These are phyloP conservation scores for Schwanniomyces pseudopolymorphus DNA, from an alignment of 805 yeast genomes.

Conservation along the genomic window DNA sequence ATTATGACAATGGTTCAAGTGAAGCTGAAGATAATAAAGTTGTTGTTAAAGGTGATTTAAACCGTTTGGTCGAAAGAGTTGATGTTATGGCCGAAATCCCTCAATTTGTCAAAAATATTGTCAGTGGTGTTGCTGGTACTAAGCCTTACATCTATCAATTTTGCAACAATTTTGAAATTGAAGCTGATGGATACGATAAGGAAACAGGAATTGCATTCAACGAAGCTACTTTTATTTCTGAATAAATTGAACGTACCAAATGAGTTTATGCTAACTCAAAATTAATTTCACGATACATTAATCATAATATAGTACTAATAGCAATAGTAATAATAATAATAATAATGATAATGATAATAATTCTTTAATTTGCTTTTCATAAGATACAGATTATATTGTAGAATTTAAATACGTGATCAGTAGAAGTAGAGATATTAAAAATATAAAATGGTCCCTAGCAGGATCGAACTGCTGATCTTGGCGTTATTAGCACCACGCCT, in stretches of 20 bases:
- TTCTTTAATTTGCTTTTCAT: background rate
- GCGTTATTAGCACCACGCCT: constrained; percentile 56
- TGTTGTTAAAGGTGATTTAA: constrained; percentile 58
- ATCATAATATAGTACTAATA: constrained; percentile 1
- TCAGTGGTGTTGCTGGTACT: constrained; percentile 92
- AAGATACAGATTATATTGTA: background rate
- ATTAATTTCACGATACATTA: background rate
- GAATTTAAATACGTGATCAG: background rate
- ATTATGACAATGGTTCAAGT: constrained; percentile 42
- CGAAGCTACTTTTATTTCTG: constrained; percentile 78
- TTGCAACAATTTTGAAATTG: constrained; percentile 60
- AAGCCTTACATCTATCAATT: constrained; percentile 96
- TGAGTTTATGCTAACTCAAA: background rate
- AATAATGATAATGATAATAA: background rate
- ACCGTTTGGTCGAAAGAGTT: constrained; percentile 75
- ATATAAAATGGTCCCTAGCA: constrained; percentile 69
- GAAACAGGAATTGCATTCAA: constrained; percentile 70
- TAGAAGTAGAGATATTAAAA: background rate
- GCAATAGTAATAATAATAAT: constrained; percentile 1
- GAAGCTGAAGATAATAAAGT: constrained; percentile 46
- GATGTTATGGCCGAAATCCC: constrained; percentile 99
- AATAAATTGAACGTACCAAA: constrained; percentile 17
- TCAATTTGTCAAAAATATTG: constrained; percentile 87
- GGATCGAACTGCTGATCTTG: constrained; percentile 85
- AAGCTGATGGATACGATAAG: constrained; percentile 36